phyloP scores from a whole-genome alignment of 1,284 basidiomycete genomes.

The Malassezia slooffiae region DNA sequence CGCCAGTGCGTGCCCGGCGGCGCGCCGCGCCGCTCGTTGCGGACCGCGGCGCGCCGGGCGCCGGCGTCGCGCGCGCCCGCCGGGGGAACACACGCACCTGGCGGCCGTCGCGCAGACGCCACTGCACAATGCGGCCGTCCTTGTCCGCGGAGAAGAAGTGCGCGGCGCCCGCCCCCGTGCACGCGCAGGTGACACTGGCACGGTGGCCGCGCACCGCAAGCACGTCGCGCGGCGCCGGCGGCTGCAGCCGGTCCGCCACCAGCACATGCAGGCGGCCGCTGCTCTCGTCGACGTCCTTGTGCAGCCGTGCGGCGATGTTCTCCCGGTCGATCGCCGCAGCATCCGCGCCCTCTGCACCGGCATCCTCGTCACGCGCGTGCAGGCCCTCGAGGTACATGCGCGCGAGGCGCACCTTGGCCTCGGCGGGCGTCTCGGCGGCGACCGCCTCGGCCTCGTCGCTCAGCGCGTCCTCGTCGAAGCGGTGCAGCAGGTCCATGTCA shows the following conservation, averaged over 20 bases:
- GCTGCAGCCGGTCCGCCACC: conserved; percentile 48
- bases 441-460: conserved; percentile 28
- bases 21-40: conserved; percentile 8
- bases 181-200: conserved; percentile 64
- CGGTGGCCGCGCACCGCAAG: conserved; percentile 59
- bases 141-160: conserved; percentile 51
- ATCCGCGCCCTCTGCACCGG: conserved; percentile 54
- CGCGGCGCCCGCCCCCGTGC: conserved; percentile 58
- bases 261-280: conserved; percentile 62
- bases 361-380: conserved; percentile 8
- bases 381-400: conserved; percentile 79
- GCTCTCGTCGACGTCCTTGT: conserved; percentile 47
- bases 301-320: conserved; percentile 74
- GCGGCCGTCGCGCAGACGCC: conserved; percentile 37
- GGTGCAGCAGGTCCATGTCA: conserved; percentile 34
- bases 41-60: background rate
- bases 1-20: conserved; percentile 2
- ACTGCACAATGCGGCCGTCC: conserved; percentile 37
- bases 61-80: conserved; percentile 2
- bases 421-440: conserved; percentile 65
- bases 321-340: conserved; percentile 87
- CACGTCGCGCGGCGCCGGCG: conserved; percentile 10
- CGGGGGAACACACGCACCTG: conserved; percentile 25
- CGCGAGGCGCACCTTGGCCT: conserved; percentile 81
- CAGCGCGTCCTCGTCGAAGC: conserved; percentile 18